A percentile compares a stretch with the other conserved stretches of the same genome.
phyloP scores from a whole-genome alignment of 257 asterid species.

The Catharanthus roseus region DNA sequence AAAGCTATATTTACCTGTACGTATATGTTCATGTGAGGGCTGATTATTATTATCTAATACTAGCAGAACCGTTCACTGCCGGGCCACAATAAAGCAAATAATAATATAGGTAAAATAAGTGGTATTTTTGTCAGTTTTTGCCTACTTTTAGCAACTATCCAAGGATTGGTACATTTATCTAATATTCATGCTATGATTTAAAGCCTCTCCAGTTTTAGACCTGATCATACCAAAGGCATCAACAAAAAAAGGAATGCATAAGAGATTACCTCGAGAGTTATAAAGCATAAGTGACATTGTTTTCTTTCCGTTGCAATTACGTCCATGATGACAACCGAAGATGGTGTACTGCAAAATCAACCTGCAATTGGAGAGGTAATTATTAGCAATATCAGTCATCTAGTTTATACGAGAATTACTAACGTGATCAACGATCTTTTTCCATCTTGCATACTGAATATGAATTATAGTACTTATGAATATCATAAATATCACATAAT shows the following conservation, averaged over 20 bases:
- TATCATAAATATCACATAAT: not conserved
- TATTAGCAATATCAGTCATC: not conserved
- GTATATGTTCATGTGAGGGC: slow-evolving; percentile 36
- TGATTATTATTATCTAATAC: slow-evolving; percentile 12
- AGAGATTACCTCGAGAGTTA: not conserved
- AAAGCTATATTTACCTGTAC: slow-evolving; percentile 21
- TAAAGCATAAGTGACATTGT: not conserved
- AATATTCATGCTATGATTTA: slow-evolving; percentile 22
- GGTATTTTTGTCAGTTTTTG: slow-evolving; percentile 58
- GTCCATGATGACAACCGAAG: slow-evolving; percentile 22
- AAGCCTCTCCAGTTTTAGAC: slow-evolving; percentile 15
- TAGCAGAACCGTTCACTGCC: slow-evolving; percentile 34
- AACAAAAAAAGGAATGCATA: too few relatives aligned
- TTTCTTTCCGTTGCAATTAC: not conserved
- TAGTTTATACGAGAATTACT: not conserved
- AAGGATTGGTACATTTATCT: slow-evolving; percentile 29
- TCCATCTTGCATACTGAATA: not conserved
- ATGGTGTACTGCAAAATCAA: slow-evolving; percentile 3
- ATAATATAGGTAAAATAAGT: slow-evolving; percentile 38
- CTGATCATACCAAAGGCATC: not conserved
- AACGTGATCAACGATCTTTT: not conserved
- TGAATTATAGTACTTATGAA: not conserved
- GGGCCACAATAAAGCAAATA: slow-evolving; percentile 29
- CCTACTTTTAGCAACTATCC: slow-evolving; percentile 36
- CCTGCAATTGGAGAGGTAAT: slow-evolving; percentile 16